Base-by-base conservation (phyloP, 495 filamentous ascomycete species). In the Evansstolkia leycettana region DNA sequence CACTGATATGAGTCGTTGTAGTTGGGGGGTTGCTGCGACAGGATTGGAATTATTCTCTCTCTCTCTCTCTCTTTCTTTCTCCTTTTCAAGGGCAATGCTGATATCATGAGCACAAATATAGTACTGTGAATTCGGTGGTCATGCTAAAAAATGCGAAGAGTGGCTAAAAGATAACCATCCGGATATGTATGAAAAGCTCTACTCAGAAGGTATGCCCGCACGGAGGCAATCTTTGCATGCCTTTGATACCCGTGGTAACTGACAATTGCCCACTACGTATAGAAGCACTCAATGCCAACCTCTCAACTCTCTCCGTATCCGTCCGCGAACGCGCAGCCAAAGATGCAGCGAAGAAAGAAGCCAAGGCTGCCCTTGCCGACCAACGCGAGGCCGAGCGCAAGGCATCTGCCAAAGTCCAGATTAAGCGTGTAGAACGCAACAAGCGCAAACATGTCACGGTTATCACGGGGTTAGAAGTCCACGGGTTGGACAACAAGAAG, bases 81-180 rank as follows among this genome's bases (percentile, higher is more conserved):
- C 14, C 29, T 33, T 3, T 18, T 20, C 15, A 12, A 14, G 6
- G 17, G 23, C n/a, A n/a, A n/a, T 1, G 10, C 16, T 14, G 9
- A 23, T 23, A 9, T n/a, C n/a, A n/a, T n/a, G 9, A 9, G 20
- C 5, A 23, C 20, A 9, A 9, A 39, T 48, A 48, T 62, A 98
- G 90, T 98, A 94, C 62, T 98, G 90, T 64, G 92, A 96, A 61
- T 96, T 94, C 57, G 89, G 90, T 48, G 88, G 82, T 34, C 94
- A 88, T n/a, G 76, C 81, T n/a, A 92, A 85, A 62, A 95, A 94
- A 66, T 98, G 90, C 58, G 80, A 88, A 52, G 84, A 94, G 54
- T 98, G 90, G 90, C 71, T 98, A 8, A 69, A 86, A 47, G 76
- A 81, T 30, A 65, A 72, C 28, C 69, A 93, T 39, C 72, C 79